A percentile compares a stretch with the other conserved stretches of the same genome.
Evolutionary conservation across 305 asterid genomes (phyloP).

Genomic region (Fraxinus sp.): DNA sequence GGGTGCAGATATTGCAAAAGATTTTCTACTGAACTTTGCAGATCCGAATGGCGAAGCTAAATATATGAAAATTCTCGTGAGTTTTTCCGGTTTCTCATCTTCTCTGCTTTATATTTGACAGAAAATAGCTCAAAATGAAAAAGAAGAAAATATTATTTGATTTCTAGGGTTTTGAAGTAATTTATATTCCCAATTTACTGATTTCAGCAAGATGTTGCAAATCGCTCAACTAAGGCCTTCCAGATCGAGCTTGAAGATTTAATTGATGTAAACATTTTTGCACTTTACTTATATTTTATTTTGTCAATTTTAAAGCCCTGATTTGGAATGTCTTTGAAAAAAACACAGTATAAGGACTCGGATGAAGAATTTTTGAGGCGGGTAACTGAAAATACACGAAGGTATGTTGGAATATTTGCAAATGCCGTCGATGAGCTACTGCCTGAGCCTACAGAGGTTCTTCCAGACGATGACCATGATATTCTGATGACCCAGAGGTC

Average conservation of each 20-base stretch:
- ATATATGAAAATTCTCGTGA: conserved; percentile 69
- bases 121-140: not conserved
- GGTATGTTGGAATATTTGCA: conserved; percentile 75
- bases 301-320: conserved; percentile 7
- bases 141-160: not conserved
- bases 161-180: not conserved
- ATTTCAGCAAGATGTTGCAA: conserved; percentile 89
- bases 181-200: not conserved
- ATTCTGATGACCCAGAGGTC: conserved; percentile 80
- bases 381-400: conserved; percentile 69
- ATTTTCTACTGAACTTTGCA: conserved; percentile 66
- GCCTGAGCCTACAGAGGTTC: conserved; percentile 88
- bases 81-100: conserved; percentile 15
- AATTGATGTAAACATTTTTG: conserved; percentile 41
- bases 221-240: conserved; percentile 68
- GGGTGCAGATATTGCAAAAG: conserved; percentile 64
- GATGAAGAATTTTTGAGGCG: conserved; percentile 82
- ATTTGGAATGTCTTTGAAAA: not conserved
- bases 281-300: not conserved
- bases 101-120: not conserved
- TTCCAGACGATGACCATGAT: conserved; percentile 78
- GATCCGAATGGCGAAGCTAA: conserved; percentile 70
- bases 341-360: conserved; percentile 65
- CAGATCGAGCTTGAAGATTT: conserved; percentile 89
- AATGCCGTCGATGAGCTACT: conserved; percentile 79